A percentile compares a stretch with the other conserved stretches of the same genome.
Conservation (phyloP, 139 green algal genomes). For the Volvox africanus region DNA sequence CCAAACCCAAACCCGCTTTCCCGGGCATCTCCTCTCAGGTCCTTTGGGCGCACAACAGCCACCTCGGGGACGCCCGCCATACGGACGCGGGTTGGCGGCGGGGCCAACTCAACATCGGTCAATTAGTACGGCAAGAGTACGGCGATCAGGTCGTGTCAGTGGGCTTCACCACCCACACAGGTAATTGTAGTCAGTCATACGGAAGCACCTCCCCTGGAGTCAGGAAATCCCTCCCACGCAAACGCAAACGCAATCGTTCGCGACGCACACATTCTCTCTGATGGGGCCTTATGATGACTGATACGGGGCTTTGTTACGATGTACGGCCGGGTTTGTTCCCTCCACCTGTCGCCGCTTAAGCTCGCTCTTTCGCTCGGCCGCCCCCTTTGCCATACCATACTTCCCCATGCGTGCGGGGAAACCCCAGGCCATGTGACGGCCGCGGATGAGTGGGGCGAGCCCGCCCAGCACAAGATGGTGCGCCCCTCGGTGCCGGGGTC, state of each 20-base stretch:
- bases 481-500: conserved; percentile 42
- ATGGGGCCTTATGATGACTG: too few species aligned
- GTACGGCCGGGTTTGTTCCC: too few species aligned
- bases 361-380: too few species aligned
- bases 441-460: conserved; percentile 72
- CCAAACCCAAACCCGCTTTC: neutral
- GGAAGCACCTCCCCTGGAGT: too few species aligned
- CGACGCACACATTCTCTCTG: too few species aligned
- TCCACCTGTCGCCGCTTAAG: too few species aligned
- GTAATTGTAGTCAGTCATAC: neutral
- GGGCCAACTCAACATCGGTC: conserved; percentile 74
- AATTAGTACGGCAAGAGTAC: conserved; percentile 68
- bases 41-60: conserved; percentile 76
- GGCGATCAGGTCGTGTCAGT: conserved; percentile 51
- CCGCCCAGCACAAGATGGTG: conserved; percentile 51
- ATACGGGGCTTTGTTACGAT: too few species aligned
- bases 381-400: too few species aligned
- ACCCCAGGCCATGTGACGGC: conserved; percentile 72
- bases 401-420: too few species aligned
- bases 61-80: conserved; percentile 74
- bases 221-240: too few species aligned
- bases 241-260: too few species aligned
- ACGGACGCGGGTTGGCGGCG: conserved; percentile 73
- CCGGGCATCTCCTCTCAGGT: conserved; percentile 45
- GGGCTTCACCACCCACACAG: conserved; percentile 69